Evolutionary conservation across 2,329 filamentous ascomycete species (phyloP).

Genomic region (Didymella arachidicola): DNA sequence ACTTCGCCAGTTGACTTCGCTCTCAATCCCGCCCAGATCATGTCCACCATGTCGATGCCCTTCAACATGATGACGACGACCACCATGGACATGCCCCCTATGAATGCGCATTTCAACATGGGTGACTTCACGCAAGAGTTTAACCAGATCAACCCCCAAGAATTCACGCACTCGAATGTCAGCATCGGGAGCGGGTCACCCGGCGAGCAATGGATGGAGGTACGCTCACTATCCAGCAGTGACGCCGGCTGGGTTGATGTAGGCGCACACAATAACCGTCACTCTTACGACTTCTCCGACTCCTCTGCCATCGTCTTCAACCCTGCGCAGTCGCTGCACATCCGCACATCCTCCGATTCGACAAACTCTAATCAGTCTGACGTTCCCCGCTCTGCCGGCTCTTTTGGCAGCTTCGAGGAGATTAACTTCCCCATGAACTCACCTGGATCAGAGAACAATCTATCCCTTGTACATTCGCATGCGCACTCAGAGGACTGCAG

Average conservation of each 20-base stretch:
- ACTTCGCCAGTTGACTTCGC: slow-evolving; percentile 57
- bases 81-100: slow-evolving; percentile 53
- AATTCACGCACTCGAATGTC: slow-evolving; percentile 46
- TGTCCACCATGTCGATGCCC: slow-evolving; percentile 54
- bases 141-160: slow-evolving; percentile 60
- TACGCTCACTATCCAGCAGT: slow-evolving; percentile 82
- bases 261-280: slow-evolving; percentile 63
- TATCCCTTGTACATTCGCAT: slow-evolving; percentile 31
- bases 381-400: slow-evolving; percentile 64
- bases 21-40: slow-evolving; percentile 53
- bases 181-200: slow-evolving; percentile 68
- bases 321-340: slow-evolving; percentile 85
- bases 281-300: slow-evolving; percentile 73
- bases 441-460: slow-evolving; percentile 72
- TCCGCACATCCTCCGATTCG: slow-evolving; percentile 88
- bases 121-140: slow-evolving; percentile 78
- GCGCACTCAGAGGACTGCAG: slow-evolving; percentile 39
- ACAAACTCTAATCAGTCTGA: slow-evolving; percentile 78
- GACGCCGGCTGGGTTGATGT: slow-evolving; percentile 89
- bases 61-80: slow-evolving; percentile 54
- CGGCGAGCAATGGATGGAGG: slow-evolving; percentile 82
- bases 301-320: slow-evolving; percentile 78
- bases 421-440: slow-evolving; percentile 78
- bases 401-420: slow-evolving; percentile 84
- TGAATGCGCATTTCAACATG: slow-evolving; percentile 48